Conservation (phyloP, 164 flowering plant genomes). For the Liquidambar formosana region DNA sequence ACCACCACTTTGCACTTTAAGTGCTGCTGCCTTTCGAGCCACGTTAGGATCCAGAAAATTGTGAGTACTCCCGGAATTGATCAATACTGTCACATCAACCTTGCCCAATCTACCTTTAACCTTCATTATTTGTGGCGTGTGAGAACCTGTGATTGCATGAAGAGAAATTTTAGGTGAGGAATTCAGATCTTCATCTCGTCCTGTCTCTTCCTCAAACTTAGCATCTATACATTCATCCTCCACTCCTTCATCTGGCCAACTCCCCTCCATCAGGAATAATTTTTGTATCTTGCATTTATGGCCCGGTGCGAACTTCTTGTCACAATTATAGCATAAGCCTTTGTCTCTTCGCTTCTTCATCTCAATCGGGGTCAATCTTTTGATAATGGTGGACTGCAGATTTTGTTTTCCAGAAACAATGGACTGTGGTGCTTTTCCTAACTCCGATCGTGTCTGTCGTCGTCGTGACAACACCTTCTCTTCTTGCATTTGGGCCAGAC, state of each 20-base stretch:
- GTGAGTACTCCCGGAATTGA: background rate
- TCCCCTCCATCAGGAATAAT: background rate
- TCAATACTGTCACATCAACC: background rate
- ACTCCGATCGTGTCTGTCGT: too few relatives aligned
- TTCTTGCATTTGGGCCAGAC: too few relatives aligned
- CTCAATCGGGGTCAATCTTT: background rate
- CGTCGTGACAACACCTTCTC: too few relatives aligned
- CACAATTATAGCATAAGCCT: background rate
- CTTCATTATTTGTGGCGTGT: too few relatives aligned
- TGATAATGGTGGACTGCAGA: too few relatives aligned
- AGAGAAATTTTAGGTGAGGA: background rate
- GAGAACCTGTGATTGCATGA: background rate
- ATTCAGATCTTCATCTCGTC: background rate
- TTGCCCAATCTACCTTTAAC: background rate
- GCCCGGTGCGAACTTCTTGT: background rate
- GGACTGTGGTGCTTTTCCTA: too few relatives aligned
- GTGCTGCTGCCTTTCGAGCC: background rate
- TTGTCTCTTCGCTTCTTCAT: background rate
- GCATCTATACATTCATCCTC: background rate
- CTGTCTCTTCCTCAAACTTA: background rate
- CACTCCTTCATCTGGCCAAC: too few relatives aligned
- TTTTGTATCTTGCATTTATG: background rate
- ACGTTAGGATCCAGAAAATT: background rate
- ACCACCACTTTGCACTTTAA: background rate
- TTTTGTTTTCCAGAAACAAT: too few relatives aligned